phyloP scores from a whole-genome alignment of 2,329 filamentous ascomycete species.

The Ophiostoma pallidulum region DNA sequence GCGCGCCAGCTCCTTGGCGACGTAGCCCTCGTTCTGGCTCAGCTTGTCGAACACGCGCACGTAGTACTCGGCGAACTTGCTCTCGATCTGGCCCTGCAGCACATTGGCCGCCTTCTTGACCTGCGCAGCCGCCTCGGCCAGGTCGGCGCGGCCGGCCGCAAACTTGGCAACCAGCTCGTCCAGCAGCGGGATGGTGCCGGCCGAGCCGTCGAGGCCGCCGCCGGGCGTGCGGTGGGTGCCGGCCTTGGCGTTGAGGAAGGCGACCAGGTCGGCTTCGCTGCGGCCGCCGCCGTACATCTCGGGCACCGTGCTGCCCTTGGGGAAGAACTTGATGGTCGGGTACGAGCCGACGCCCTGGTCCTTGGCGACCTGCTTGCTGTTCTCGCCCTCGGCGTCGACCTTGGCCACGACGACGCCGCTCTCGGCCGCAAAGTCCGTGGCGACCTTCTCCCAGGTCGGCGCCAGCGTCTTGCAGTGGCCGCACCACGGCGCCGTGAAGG shows the following conservation, averaged over 20 bases:
- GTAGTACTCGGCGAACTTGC: conserved; percentile 90
- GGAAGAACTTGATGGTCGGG: conserved; percentile 97
- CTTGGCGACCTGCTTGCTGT: conserved; percentile 67
- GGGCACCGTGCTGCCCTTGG: conserved; percentile 66
- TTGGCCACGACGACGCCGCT: conserved; percentile 79
- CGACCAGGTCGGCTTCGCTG: conserved; percentile 63
- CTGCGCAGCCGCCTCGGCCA: conserved; percentile 59
- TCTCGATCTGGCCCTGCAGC: conserved; percentile 51
- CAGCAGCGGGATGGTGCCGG: conserved; percentile 73
- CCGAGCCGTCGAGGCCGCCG: conserved; percentile 66
- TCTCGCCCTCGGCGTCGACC: conserved; percentile 80
- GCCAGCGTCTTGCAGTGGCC: conserved; percentile 96
- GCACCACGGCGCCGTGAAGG: conserved; percentile 98
- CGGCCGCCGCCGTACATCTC: conserved; percentile 68
- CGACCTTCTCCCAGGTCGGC: conserved; percentile 81
- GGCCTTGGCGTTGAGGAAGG: conserved; percentile 79
- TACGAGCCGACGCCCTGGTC: conserved; percentile 75
- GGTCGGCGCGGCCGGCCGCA: conserved; percentile 45
- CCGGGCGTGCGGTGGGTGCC: conserved; percentile 78
- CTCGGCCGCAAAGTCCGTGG: conserved; percentile 68
- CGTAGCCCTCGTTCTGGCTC: conserved; percentile 65
- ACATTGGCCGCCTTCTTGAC: conserved; percentile 60
- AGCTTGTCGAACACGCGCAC: conserved; percentile 84
- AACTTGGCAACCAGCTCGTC: conserved; percentile 70
- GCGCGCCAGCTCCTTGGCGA: conserved; percentile 73